Evolutionary conservation across 73 alveolate genomes (phyloP).

Genomic region (Strombidium stylifer): DNA sequence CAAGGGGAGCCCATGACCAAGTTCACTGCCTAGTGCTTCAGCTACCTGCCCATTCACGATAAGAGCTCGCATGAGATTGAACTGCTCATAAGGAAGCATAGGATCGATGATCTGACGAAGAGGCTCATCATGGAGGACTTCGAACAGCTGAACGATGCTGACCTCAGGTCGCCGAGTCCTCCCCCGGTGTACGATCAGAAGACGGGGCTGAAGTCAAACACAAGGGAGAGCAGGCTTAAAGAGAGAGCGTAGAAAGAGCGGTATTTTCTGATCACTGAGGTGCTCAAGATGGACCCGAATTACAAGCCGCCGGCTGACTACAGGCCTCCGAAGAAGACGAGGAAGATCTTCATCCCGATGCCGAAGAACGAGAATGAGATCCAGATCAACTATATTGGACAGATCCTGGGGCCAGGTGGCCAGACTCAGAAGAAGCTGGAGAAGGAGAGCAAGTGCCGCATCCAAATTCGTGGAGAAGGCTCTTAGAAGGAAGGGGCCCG

Average conservation of each 20-base stretch:
- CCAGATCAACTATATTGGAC: constrained; percentile 76
- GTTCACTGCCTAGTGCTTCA: too few relatives aligned
- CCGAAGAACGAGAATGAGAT: constrained; percentile 76
- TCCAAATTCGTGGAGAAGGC: constrained; percentile 95
- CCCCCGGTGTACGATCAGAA: constrained; percentile 93
- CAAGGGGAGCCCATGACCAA: too few relatives aligned
- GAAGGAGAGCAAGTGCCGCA: constrained; percentile 87
- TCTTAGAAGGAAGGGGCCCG: constrained; percentile 42
- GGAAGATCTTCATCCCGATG: constrained; percentile 84
- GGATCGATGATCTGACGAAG: constrained; percentile 91
- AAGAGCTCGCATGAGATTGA: constrained; percentile 43
- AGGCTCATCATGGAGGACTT: constrained; percentile 82
- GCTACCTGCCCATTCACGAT: too few relatives aligned
- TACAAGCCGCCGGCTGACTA: constrained; percentile 95
- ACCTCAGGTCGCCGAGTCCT: constrained; percentile 97
- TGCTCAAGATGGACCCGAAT: constrained; percentile 75
- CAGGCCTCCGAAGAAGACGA: constrained; percentile 86
- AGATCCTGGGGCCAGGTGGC: constrained; percentile 96
- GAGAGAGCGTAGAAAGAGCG: constrained; percentile 86
- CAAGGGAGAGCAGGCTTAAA: constrained; percentile 88
- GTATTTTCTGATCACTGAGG: constrained; percentile 83
- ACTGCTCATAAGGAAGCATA: constrained; percentile 76
- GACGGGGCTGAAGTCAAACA: constrained; percentile 88
- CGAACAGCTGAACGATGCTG: constrained; percentile 93
- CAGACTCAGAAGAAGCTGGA: constrained; percentile 86